Conservation (phyloP, 495 filamentous ascomycete species). For the Penicillium dipodomyicola region DNA sequence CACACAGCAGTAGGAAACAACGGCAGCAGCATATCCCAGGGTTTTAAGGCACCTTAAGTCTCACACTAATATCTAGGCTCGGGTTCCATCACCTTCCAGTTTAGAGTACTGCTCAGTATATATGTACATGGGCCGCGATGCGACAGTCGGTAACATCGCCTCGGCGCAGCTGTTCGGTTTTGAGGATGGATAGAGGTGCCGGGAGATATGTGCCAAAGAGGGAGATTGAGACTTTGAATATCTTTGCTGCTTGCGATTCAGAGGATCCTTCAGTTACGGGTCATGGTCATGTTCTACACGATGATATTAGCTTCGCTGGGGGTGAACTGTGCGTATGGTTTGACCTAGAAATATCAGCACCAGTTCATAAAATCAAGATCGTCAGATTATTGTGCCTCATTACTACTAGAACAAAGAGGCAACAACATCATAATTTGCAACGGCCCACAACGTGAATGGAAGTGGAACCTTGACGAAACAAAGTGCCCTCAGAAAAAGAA, state of each 20-base stretch:
- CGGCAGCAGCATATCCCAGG: conserved; percentile 25
- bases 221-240: conserved; percentile 5
- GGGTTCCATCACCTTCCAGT: conserved; percentile 13
- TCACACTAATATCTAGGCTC: conserved; percentile 7
- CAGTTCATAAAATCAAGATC: too few species aligned
- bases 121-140: conserved; percentile 23
- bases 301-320: too few species aligned
- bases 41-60: conserved; percentile 14
- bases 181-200: conserved; percentile 22
- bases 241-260: too few species aligned
- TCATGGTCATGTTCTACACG: too few species aligned
- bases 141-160: conserved; percentile 18
- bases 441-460: too few species aligned
- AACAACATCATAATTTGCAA: too few species aligned
- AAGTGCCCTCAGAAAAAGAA: too few species aligned
- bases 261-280: too few species aligned
- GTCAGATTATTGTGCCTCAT: too few species aligned
- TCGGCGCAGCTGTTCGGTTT: conserved; percentile 11
- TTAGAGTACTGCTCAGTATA: conserved; percentile 23
- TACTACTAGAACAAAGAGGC: too few species aligned
- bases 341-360: neutral
- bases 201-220: conserved; percentile 19
- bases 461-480: too few species aligned
- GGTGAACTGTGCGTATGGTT: neutral
- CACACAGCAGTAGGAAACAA: conserved; percentile 21